These are phyloP conservation scores for Mycena olivaceomarginata DNA, from an alignment of 768 basidiomycete species.

Conservation along the genomic window DNA sequence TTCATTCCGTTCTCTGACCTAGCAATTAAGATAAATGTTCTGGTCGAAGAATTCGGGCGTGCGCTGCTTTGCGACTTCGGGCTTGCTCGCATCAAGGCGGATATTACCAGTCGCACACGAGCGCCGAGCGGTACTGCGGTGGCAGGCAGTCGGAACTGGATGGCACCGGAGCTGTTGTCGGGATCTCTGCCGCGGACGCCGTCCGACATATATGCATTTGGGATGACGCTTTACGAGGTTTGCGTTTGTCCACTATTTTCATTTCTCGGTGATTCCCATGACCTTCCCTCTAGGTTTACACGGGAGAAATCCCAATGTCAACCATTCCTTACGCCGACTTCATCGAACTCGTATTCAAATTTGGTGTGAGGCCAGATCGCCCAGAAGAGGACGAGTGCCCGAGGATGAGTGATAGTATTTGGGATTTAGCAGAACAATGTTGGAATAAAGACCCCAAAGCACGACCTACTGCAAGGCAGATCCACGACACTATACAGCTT, in stretches of 20 bases:
- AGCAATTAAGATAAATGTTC: constrained; percentile 43
- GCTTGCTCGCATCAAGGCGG: constrained; percentile 48
- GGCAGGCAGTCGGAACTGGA: too few species aligned
- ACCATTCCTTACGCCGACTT: constrained; percentile 41
- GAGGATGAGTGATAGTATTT: too few species aligned
- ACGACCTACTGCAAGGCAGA: constrained; percentile 33
- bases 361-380: constrained; percentile 47
- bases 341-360: constrained; percentile 39
- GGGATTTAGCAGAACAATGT: too few species aligned
- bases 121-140: too few species aligned
- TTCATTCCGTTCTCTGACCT: constrained; percentile 5
- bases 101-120: too few species aligned
- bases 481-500: constrained; percentile 17
- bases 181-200: too few species aligned
- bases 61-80: constrained; percentile 53
- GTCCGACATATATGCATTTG: too few species aligned
- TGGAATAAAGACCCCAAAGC: too few species aligned
- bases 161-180: too few species aligned
- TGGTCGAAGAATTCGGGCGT: constrained; percentile 48
- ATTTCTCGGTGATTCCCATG: constrained; percentile 4
- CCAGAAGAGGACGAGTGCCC: constrained; percentile 21
- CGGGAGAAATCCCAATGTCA: neutral
- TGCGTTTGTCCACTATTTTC: too few species aligned
- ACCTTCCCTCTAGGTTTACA: constrained; percentile 36
- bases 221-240: neutral